Evolutionary conservation across 2,329 filamentous ascomycete genomes (phyloP).

Genomic region (Chrysoporthe puriensis): DNA sequence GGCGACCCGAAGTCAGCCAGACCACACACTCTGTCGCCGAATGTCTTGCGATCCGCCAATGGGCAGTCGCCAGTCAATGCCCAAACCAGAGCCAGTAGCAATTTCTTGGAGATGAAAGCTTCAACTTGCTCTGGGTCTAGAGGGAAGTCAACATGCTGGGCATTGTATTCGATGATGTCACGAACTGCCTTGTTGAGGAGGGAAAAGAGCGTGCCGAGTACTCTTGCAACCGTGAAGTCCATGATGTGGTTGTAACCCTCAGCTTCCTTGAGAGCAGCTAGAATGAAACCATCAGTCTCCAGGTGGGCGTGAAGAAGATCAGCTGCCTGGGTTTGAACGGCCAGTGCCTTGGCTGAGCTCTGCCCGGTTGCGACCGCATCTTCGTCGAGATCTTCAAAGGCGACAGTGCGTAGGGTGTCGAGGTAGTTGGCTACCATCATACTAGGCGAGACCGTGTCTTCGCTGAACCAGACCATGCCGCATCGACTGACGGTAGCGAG

Average conservation of each 20-base stretch:
- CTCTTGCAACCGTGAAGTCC: slow-evolving; percentile 92
- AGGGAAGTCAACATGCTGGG: slow-evolving; percentile 91
- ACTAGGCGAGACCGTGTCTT: slow-evolving; percentile 88
- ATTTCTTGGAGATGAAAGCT: slow-evolving; percentile 88
- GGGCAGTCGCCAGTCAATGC: slow-evolving; percentile 95
- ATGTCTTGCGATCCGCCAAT: slow-evolving; percentile 81
- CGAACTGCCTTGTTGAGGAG: slow-evolving; percentile 92
- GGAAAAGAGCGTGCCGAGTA: slow-evolving; percentile 91
- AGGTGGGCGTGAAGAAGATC: slow-evolving; percentile 77
- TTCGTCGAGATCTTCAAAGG: slow-evolving; percentile 95
- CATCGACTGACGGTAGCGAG: slow-evolving; percentile 98
- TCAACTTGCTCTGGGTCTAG: slow-evolving; percentile 90
- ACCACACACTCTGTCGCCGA: slow-evolving; percentile 82
- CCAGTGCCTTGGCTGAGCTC: slow-evolving; percentile 76
- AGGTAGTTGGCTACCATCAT: slow-evolving; percentile 96
- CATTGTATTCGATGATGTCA: slow-evolving; percentile 93
- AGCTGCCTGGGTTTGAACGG: slow-evolving; percentile 78
- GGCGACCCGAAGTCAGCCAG: slow-evolving; percentile 87
- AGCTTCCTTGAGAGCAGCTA: slow-evolving; percentile 76
- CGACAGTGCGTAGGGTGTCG: slow-evolving; percentile 76
- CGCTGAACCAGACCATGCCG: slow-evolving; percentile 99
- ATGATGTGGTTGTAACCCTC: slow-evolving; percentile 90
- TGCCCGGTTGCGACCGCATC: slow-evolving; percentile 79
- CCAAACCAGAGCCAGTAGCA: slow-evolving; percentile 92
- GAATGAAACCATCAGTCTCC: slow-evolving; percentile 78